Conservation (phyloP, 78 protist genomes). For the Dictyostelium citrinum region DNA sequence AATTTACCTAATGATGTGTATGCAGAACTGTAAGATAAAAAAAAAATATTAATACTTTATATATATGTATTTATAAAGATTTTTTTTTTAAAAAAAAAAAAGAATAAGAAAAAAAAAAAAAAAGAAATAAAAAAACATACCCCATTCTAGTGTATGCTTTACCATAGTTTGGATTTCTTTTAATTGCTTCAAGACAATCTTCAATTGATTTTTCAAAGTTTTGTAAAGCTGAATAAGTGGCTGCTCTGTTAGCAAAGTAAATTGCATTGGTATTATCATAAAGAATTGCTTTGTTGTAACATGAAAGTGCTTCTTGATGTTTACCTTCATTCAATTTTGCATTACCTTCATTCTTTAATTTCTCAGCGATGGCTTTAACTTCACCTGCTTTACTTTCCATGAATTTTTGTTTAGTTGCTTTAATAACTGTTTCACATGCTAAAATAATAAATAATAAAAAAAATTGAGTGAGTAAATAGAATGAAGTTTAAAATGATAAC, state of each 20-base stretch:
- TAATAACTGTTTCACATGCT: slow-evolving; percentile 30
- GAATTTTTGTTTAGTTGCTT: slow-evolving; percentile 46
- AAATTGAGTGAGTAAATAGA: not conserved
- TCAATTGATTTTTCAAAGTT: slow-evolving; percentile 39
- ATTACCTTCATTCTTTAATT: slow-evolving; percentile 57
- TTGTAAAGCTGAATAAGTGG: not conserved
- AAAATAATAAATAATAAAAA: not conserved
- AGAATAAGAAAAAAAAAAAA: not conserved
- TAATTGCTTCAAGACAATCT: slow-evolving; percentile 42
- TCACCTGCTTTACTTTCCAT: slow-evolving; percentile 31
- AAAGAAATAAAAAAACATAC: not conserved
- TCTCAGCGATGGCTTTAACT: slow-evolving; percentile 44
- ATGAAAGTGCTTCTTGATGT: slow-evolving; percentile 36
- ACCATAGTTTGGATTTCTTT: slow-evolving; percentile 41
- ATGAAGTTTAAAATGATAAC: no score
- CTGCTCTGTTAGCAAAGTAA: slow-evolving; percentile 65
- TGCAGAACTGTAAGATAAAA: slow-evolving; percentile 7
- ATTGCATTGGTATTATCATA: slow-evolving; percentile 52
- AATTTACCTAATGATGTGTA: slow-evolving; percentile 18
- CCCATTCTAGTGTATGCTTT: slow-evolving; percentile 67
- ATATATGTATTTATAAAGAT: no score
- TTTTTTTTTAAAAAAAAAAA: not conserved
- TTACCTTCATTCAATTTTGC: not conserved
- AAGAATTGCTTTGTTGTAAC: slow-evolving; percentile 40
- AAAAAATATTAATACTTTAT: no score